A percentile compares a stretch with the other conserved stretches of the same genome.
Conservation (phyloP, 441 rosid species). For the Syzygium syzygioides region DNA sequence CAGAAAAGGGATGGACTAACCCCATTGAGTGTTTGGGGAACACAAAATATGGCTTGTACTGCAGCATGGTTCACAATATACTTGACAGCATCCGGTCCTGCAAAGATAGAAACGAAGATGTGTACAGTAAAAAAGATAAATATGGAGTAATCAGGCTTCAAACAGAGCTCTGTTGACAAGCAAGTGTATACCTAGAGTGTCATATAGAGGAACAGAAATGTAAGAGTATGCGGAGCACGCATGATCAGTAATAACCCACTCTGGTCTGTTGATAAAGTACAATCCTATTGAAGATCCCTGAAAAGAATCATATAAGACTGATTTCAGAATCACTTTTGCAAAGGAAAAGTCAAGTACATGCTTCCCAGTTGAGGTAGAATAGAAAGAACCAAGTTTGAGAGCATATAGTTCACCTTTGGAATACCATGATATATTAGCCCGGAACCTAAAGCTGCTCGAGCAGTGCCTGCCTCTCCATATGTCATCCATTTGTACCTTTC, state of each 20-base stretch:
- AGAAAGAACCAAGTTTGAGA: neutral
- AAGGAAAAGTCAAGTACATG: neutral
- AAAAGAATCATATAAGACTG: neutral
- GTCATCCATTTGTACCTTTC: slow-evolving; percentile 97
- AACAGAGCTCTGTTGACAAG: neutral
- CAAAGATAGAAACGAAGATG: slow-evolving; percentile 6
- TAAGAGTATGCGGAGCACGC: slow-evolving; percentile 93
- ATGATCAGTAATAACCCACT: slow-evolving; percentile 93
- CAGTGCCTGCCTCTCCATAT: slow-evolving; percentile 89
- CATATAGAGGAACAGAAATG: slow-evolving; percentile 93
- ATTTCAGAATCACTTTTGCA: neutral
- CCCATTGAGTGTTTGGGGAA: slow-evolving; percentile 66
- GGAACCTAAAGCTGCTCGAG: slow-evolving; percentile 84
- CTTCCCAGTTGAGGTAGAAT: neutral
- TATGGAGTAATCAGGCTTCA: neutral
- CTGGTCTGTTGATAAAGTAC: slow-evolving; percentile 93
- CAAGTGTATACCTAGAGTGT: slow-evolving; percentile 74
- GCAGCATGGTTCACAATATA: slow-evolving; percentile 80
- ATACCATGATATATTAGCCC: slow-evolving; percentile 73
- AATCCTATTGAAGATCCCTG: slow-evolving; percentile 87
- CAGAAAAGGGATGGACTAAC: slow-evolving; percentile 37
- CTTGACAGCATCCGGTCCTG: slow-evolving; percentile 99
- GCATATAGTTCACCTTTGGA: slow-evolving; percentile 37
- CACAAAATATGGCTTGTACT: slow-evolving; percentile 86
- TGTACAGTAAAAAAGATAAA: neutral